Percentiles rank a stretch among this genome's conserved stretches.
These are phyloP conservation scores for Vaccinium darrowii DNA, from an alignment of 148 eudicot genomes.

Conservation along the genomic window DNA sequence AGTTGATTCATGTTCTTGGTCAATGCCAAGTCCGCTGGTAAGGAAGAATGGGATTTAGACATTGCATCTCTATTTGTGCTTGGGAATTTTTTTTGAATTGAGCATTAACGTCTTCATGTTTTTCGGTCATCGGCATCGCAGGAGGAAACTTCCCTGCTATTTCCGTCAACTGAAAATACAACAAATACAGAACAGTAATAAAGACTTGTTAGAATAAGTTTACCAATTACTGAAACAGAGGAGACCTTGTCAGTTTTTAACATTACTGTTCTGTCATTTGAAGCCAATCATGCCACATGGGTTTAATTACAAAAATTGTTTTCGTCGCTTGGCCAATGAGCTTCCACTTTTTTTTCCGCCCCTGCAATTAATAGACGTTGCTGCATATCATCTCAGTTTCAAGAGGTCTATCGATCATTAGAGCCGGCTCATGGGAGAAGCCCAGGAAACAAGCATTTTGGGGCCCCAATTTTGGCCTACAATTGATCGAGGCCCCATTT, in stretches of 20 bases:
- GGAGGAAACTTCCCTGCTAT: constrained; percentile 51
- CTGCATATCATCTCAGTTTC: no score
- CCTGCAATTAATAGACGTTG: no score
- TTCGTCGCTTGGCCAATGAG: no score
- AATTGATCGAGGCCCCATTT: no score
- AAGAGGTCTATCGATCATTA: no score
- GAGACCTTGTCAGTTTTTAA: neutral
- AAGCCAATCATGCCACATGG: neutral
- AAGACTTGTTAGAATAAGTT: neutral
- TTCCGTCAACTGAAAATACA: constrained; percentile 54
- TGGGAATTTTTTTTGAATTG: constrained; percentile 35
- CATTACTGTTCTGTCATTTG: neutral
- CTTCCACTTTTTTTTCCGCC: no score
- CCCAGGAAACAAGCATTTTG: no score
- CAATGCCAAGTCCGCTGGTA: constrained; percentile 14
- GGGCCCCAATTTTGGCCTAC: no score
- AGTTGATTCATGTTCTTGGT: constrained; percentile 24
- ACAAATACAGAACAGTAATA: constrained; percentile 1
- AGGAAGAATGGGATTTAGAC: constrained; percentile 23
- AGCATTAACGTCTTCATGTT: constrained; percentile 42
- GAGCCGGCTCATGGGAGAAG: no score
- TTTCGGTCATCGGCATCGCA: constrained; percentile 39
- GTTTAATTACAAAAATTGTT: no score
- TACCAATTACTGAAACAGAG: neutral
- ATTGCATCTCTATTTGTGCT: constrained; percentile 20